Evolutionary conservation across 129 eudicot species (phyloP).

Genomic region (Oenanthe sinensis): DNA sequence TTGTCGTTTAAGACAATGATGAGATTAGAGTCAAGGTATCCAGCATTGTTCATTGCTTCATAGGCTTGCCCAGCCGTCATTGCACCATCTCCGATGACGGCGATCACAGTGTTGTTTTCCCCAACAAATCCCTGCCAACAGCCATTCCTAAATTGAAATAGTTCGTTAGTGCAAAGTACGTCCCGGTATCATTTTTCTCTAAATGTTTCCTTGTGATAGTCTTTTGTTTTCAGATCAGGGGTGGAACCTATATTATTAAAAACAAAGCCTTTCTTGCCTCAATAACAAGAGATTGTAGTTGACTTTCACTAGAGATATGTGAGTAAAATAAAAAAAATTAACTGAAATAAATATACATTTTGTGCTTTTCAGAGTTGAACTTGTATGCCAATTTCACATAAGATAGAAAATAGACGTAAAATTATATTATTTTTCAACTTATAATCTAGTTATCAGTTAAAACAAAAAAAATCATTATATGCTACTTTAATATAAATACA

Average conservation of each 20-base stretch:
- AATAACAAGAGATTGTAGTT: neutral
- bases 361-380: no score
- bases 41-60: slow-evolving; percentile 64
- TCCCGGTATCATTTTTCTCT: no score
- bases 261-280: no score
- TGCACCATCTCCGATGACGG: slow-evolving; percentile 73
- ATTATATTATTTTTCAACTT: no score
- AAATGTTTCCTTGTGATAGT: neutral
- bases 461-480: no score
- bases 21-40: slow-evolving; percentile 49
- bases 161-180: neutral
- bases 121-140: slow-evolving; percentile 50
- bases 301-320: neutral
- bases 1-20: slow-evolving; percentile 52
- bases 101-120: slow-evolving; percentile 48
- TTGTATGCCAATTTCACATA: no score
- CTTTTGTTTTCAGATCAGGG: neutral
- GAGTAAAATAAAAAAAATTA: neutral
- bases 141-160: slow-evolving; percentile 44
- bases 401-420: no score
- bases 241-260: neutral
- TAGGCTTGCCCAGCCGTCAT: slow-evolving; percentile 77
- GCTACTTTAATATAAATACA: no score
- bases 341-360: neutral
- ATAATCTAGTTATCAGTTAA: no score